Base-by-base conservation (phyloP, 371 early-diverging fungal genomes). In the Mortierella sp. region DNA sequence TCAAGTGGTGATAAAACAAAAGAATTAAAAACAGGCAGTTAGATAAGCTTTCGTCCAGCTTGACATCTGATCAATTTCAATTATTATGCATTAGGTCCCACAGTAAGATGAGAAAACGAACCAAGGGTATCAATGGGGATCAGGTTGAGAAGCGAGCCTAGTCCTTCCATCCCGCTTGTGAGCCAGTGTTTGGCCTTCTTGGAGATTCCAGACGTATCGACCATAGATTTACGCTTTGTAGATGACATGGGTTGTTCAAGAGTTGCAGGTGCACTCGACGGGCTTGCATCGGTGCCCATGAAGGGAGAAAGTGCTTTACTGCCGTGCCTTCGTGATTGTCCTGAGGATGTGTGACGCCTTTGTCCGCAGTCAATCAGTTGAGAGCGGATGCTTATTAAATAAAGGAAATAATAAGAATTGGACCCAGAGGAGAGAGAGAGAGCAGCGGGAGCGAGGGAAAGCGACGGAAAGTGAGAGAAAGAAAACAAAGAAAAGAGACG, bases 141-240 rank as follows among this genome's bases (percentile, higher is more conserved):
- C 11, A 67, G 44, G 14, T 60, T 54, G 26, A 67, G 37, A 28
- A 54, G 54, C 26, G 68, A 42, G 50, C 56, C 49, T 15, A 67
- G 47, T 7, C 63, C 63, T 31, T 62, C 62, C 17, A 70, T 46
- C 0, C 63, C 49, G 12, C 46, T 62, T 4, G 57, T 12, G 48
- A 70, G 24, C 70, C 62, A 61, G 19, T 51, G 63, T n/a, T 46
- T 70, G 42, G 70, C 63, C 30, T 41, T 30, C 27, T 70, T 70
- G 11, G 70, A 52, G 19, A 62, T 26, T 14, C 52, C 63, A 1
- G 69, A 28, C n/a, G 57, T 46, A 3, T 70, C 70, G 26, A 51
- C 41, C 19, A 62, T 46, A 9, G 70, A 51, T 41, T 70, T 70
- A 2, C 70, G 62, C 47, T 70, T 70, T 8, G 70, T 37, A 6